Conservation (phyloP, 257 asterid genomes). For the Solanum dulcamara region DNA sequence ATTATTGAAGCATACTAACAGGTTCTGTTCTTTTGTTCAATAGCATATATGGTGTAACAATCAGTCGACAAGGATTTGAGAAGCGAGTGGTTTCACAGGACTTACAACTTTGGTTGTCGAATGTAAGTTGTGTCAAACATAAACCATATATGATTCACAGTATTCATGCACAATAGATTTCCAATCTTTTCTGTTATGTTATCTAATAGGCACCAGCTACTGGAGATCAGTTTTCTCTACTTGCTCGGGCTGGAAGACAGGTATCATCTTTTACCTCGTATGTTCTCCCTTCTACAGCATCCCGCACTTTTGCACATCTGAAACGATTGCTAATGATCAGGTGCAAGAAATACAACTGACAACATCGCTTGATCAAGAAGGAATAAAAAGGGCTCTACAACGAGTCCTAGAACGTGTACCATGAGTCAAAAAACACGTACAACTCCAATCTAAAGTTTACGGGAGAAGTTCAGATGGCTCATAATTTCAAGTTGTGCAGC, state of each 20-base stretch:
- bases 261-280: conserved; percentile 13
- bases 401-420: conserved; percentile 83
- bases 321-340: conserved; percentile 16
- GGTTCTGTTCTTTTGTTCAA: neutral
- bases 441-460: neutral
- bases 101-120: conserved; percentile 96
- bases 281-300: neutral
- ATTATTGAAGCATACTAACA: neutral
- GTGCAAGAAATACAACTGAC: conserved; percentile 88
- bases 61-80: conserved; percentile 88
- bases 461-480: neutral
- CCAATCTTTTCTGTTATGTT: neutral
- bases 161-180: neutral
- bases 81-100: conserved; percentile 93
- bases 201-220: conserved; percentile 59
- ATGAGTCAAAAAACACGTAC: conserved; percentile 12
- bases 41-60: conserved; percentile 55
- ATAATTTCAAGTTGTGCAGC: neutral
- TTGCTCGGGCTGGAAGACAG: conserved; percentile 99
- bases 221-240: conserved; percentile 70
- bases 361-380: conserved; percentile 92
- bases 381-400: conserved; percentile 73
- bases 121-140: conserved; percentile 35
- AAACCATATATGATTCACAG: neutral
- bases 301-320: neutral